A percentile compares a stretch with the other conserved stretches of the same genome.
Conservation (phyloP, 2,329 filamentous ascomycete species). For the Immersiporthe knoxdaviesiana region DNA sequence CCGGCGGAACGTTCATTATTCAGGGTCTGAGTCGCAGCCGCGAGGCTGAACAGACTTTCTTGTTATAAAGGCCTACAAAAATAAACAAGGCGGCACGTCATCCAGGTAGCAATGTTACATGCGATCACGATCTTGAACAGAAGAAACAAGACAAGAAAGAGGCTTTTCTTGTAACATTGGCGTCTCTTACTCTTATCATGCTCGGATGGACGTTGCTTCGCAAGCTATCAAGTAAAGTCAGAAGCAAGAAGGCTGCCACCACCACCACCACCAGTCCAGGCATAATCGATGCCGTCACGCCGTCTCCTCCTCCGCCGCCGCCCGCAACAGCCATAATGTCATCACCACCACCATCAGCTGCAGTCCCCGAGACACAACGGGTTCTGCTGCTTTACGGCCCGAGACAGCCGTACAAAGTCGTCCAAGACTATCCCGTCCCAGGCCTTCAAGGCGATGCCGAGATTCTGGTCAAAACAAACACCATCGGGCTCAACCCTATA, state of each 20-base stretch:
- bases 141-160: no score
- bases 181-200: slow-evolving; percentile 1
- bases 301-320: not conserved
- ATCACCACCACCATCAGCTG: not conserved
- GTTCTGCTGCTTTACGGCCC: slow-evolving; percentile 38
- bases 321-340: slow-evolving; percentile 12
- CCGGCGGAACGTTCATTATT: not conserved
- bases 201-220: slow-evolving; percentile 22
- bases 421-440: slow-evolving; percentile 37
- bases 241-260: slow-evolving; percentile 5
- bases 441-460: slow-evolving; percentile 43
- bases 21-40: not conserved
- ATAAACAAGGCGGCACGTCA: slow-evolving; percentile 2
- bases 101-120: not conserved
- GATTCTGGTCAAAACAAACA: slow-evolving; percentile 64
- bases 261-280: not conserved
- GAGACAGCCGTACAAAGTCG: slow-evolving; percentile 37
- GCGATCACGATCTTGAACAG: not conserved
- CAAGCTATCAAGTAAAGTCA: slow-evolving; percentile 21
- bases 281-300: slow-evolving; percentile 3
- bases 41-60: not conserved
- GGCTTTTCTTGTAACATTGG: not conserved
- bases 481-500: slow-evolving; percentile 75
- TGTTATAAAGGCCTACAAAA: not conserved
- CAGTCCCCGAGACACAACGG: slow-evolving; percentile 35